phyloP scores from a whole-genome alignment of 805 yeast species.

The Kazachstania viticola region DNA sequence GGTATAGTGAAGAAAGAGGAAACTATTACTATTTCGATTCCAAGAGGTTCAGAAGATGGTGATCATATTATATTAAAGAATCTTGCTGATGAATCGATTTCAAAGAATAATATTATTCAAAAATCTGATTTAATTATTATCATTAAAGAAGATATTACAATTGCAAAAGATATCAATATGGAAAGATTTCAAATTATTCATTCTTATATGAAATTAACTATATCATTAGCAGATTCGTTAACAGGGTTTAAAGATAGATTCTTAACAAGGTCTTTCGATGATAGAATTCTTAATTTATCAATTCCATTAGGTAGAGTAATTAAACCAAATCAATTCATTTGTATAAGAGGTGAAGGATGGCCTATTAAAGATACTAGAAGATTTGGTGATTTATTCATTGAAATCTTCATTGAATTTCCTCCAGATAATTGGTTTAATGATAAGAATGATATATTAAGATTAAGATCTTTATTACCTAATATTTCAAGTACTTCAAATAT shows the following conservation, averaged over 20 bases:
- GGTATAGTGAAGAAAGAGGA: constrained; percentile 55
- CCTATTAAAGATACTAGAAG: constrained; percentile 35
- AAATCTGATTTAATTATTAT: constrained; percentile 72
- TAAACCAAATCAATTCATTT: constrained; percentile 60
- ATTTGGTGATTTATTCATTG: constrained; percentile 62
- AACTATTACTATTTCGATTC: constrained; percentile 72
- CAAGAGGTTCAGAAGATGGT: constrained; percentile 83
- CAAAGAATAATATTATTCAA: constrained; percentile 36
- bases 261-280: constrained; percentile 67
- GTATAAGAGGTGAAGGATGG: constrained; percentile 73
- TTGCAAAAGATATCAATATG: constrained; percentile 54
- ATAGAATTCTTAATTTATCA: constrained; percentile 51
- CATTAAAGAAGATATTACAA: constrained; percentile 32
- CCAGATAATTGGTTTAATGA: constrained; percentile 77
- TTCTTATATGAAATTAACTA: constrained; percentile 41
- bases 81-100: constrained; percentile 78
- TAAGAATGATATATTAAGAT: constrained; percentile 44
- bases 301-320: constrained; percentile 73
- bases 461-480: constrained; percentile 45
- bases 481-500: constrained; percentile 5
- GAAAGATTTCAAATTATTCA: too few relatives aligned
- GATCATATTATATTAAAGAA: constrained; percentile 73
- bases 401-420: constrained; percentile 70
- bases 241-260: constrained; percentile 61
- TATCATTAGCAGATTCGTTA: constrained; percentile 72